phyloP scores from a whole-genome alignment of 2,329 filamentous ascomycete species.

The Diplodia corticola region DNA sequence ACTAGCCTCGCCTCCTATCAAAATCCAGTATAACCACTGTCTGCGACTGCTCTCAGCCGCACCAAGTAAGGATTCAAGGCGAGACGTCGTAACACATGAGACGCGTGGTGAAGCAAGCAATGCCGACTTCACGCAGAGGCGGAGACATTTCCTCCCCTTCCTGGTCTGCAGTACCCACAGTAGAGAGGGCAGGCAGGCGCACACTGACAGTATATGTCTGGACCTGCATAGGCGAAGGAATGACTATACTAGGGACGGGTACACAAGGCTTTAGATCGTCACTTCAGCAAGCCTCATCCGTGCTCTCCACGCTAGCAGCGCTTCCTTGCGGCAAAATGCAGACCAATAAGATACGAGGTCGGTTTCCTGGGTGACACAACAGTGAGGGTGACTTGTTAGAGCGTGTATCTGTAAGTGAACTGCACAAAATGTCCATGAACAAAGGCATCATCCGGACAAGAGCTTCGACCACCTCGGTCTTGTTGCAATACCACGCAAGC shows the following conservation, averaged over 20 bases:
- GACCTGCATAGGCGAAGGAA: not conserved
- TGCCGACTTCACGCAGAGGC: conserved; percentile 1
- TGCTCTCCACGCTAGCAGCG: not conserved
- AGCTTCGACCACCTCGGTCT: not conserved
- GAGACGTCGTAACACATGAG: conserved; percentile 15
- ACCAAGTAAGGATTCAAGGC: not conserved
- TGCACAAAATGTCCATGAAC: not conserved
- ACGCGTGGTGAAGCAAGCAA: conserved; percentile 11
- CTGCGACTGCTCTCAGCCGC: not conserved
- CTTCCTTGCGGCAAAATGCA: not conserved
- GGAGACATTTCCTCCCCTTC: conserved; percentile 3
- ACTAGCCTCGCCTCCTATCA: not conserved
- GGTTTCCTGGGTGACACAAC: not conserved
- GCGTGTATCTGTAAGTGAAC: not conserved
- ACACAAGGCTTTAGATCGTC: not conserved
- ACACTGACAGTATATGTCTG: not conserved
- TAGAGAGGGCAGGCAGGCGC: not conserved
- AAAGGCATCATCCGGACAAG: not conserved
- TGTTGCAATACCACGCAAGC: not conserved
- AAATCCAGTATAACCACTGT: not conserved
- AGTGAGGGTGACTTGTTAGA: not conserved
- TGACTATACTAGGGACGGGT: not conserved
- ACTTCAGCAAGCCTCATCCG: conserved; percentile 9
- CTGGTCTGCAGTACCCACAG: not conserved
- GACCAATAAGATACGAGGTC: not conserved